These are phyloP conservation scores for Pythium brachiatum DNA, from an alignment of 352 stramenopile species.

Conservation along the genomic window DNA sequence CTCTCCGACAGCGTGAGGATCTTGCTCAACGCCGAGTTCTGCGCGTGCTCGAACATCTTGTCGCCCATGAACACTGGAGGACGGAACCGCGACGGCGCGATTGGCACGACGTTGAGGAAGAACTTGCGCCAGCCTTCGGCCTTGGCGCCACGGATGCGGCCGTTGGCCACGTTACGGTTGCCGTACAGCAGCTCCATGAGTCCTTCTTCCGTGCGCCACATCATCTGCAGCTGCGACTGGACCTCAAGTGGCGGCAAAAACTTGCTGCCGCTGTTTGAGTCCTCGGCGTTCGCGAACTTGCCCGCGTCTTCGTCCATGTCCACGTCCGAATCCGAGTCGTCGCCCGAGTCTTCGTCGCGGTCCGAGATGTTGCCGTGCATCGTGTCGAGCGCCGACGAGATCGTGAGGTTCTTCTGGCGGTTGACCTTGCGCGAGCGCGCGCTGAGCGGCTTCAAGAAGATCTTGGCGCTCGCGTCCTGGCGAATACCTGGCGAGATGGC, in stretches of 20 bases:
- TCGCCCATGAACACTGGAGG: slow-evolving; percentile 95
- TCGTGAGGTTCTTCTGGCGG: slow-evolving; percentile 77
- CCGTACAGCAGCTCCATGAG: slow-evolving; percentile 94
- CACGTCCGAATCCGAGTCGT: slow-evolving; percentile 79
- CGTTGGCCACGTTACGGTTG: slow-evolving; percentile 68
- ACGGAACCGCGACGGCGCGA: slow-evolving; percentile 98
- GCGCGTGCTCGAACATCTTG: slow-evolving; percentile 96
- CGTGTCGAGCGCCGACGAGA: slow-evolving; percentile 79
- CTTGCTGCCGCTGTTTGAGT: slow-evolving; percentile 78
- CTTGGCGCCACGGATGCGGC: slow-evolving; percentile 44
- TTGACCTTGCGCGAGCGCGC: slow-evolving; percentile 78
- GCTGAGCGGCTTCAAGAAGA: slow-evolving; percentile 94
- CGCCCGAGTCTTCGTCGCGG: slow-evolving; percentile 36
- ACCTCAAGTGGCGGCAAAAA: slow-evolving; percentile 96
- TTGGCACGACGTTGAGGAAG: slow-evolving; percentile 95
- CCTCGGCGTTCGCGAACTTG: slow-evolving; percentile 57
- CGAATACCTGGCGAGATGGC: slow-evolving; percentile 94
- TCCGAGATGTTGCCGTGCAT: slow-evolving; percentile 73
- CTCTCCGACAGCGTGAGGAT: slow-evolving; percentile 92
- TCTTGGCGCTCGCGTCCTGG: slow-evolving; percentile 97
- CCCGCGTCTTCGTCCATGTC: slow-evolving; percentile 42
- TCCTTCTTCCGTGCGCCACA: slow-evolving; percentile 93
- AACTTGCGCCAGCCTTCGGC: slow-evolving; percentile 91
- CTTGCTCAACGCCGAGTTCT: slow-evolving; percentile 95
- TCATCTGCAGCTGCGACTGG: slow-evolving; percentile 92